Evolutionary conservation across 2,329 filamentous ascomycete species (phyloP), one percentile per base, ranked within the genome.

Genomic region (Sporothrix schenckii): DNA sequence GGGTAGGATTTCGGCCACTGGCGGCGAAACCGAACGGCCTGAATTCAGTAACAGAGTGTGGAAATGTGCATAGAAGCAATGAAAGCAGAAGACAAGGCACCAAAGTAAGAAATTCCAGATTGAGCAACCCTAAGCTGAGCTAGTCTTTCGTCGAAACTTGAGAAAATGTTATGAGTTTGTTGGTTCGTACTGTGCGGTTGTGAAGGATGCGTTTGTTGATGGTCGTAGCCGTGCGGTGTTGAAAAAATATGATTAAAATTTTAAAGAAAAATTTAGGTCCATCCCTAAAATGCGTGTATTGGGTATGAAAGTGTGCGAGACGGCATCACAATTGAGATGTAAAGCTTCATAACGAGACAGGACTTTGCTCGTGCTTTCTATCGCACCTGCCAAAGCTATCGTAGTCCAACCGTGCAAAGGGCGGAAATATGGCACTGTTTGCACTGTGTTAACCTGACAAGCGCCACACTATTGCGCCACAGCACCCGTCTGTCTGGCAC

Each of bases 311-410:
- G 19, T 24, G 41, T 65, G 24, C 50, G 61, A 65, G 61, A 52
- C n/a, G 24, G 27, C 63, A 52, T 39, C 63, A 39, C 14, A 66
- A 19, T 19, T 13, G 14, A 47, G 13, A 27, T 19, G 21, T 54
- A 30, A 66, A 66, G 63, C 65, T 54, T 67, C 50, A 67, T 21
- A n/a, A 21, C 44, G 47, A 50, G 44, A 65, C 11, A 6, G n/a
- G 47, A 24, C 24, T 19, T 30, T 24, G 44, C 16, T 63, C 24
- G 13, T 47, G 41, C 61, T 24, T 44, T 30, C 41, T n/a, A 4
- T 66, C 11, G 63, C 63, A 66, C 65, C 65, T 54, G 27, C 63
- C 63, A 41, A 67, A 54, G 65, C 63, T 53, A 67, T 27, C 65
- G 54, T 54, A 49, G 56, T 58, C 66, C 13, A 9, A 14, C 66